Base-by-base conservation (phyloP, 768 basidiomycete genomes). In the Amanita inopinata region DNA sequence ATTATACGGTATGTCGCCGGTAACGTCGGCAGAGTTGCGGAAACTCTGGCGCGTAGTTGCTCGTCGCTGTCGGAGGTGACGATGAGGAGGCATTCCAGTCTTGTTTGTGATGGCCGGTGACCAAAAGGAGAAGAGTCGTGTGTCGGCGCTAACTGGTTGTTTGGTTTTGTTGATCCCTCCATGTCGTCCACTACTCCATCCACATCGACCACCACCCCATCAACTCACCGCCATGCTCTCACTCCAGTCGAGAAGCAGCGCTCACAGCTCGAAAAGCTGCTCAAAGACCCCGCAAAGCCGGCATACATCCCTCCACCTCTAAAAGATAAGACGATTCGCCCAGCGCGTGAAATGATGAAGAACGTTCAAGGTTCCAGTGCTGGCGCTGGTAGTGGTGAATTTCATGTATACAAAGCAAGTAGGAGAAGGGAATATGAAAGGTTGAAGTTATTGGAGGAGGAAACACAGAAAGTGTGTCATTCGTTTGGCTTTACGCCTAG, bases 291-390 rank as follows among this genome's bases (percentile, higher is more conserved):
- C 0, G 58, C 73, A 5, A 93, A 91, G 57, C 78, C 81, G 1
- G 87, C 81, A 1, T 75, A 76, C 55, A 65, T 98, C 7, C 90
- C 93, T 1, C 54, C 73, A n/a, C 69, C 85, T 1, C 83, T 84
- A 4, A 85, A 87, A 59, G 84, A 87, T 49, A 92, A 88, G 66
- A 71, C 70, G 0, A 68, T 97, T 22, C 70, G 91, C 14, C 69
- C 92, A 1, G 71, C 93, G 6, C 71, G 88, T 37, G 96, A 91
- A 59, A 91, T 91, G 88, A 97, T 99, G 88, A 97, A 96, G 73
- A 98, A 98, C 53, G 94, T 99, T 5, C 93, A 97, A 61, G 96
- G 96, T 0, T 93, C 89, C 11, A 90, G 88, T 60, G 92, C 96
- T 5, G 96, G 94, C 33, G 96, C 96, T 12, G 96, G 96, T 38